These are phyloP conservation scores for Dendrobium chrysotoxum DNA, from an alignment of 106 monocot genomes.

Conservation along the genomic window DNA sequence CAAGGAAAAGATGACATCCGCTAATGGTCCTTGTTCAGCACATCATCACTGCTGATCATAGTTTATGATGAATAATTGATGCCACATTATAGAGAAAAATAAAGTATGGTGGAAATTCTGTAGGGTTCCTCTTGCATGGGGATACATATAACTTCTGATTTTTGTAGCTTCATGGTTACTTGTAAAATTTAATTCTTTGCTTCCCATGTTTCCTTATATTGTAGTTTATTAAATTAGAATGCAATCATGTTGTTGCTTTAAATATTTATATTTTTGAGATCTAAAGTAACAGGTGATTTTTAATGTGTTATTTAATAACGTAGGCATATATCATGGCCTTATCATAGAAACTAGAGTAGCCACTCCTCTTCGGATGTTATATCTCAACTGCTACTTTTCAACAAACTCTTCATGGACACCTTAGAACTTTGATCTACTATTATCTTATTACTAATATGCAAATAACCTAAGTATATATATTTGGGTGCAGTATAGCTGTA, in stretches of 20 bases:
- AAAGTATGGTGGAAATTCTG: not conserved
- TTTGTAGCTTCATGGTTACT: not conserved
- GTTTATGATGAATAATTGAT: not conserved
- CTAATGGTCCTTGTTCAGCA: not conserved
- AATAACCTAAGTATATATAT: too few species aligned
- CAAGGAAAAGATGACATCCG: slow-evolving; percentile 6
- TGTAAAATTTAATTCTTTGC: not conserved
- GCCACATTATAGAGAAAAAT: not conserved
- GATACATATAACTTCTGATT: not conserved
- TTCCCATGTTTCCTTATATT: too few species aligned
- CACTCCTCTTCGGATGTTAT: too few species aligned
- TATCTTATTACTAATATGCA: too few species aligned
- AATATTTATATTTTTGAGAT: not conserved
- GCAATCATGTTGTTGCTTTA: too few species aligned
- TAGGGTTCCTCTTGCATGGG: not conserved
- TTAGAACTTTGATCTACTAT: too few species aligned
- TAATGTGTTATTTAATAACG: not conserved
- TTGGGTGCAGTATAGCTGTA: too few species aligned
- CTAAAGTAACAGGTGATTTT: not conserved
- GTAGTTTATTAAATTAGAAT: too few species aligned
- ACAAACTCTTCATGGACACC: too few species aligned
- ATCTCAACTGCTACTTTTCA: too few species aligned
- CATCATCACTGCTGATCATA: not conserved
- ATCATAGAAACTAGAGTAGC: too few species aligned
- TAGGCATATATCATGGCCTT: too few species aligned